phyloP scores from a whole-genome alignment of 441 rosid genomes.

The Dalechampia spathulata region DNA sequence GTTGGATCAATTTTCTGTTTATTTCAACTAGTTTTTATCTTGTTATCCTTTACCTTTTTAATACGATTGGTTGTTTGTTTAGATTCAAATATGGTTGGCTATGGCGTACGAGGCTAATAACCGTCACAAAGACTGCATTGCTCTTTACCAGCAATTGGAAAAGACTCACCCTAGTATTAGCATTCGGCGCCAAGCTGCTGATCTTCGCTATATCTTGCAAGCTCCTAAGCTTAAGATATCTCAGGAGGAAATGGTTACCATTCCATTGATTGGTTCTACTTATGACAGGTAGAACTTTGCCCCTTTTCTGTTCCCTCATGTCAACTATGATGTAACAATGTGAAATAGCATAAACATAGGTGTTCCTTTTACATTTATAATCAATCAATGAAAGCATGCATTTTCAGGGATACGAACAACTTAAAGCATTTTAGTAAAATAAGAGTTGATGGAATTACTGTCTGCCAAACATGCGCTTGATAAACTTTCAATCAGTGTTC shows the following conservation, averaged over 20 bases:
- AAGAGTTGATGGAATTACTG: neutral
- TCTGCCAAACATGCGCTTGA: neutral
- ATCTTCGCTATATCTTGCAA: slow-evolving; percentile 81
- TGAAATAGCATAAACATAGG: neutral
- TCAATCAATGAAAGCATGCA: no score
- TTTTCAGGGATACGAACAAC: neutral
- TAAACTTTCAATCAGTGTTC: neutral
- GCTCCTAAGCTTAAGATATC: slow-evolving; percentile 94
- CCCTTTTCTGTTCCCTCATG: neutral
- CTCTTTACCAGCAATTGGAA: slow-evolving; percentile 82
- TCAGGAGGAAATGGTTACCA: slow-evolving; percentile 90
- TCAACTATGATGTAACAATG: no score
- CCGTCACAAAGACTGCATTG: slow-evolving; percentile 82
- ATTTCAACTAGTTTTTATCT: neutral
- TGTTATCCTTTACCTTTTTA: neutral
- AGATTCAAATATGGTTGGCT: slow-evolving; percentile 98
- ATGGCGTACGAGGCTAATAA: slow-evolving; percentile 98
- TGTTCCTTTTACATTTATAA: no score
- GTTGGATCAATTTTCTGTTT: slow-evolving; percentile 33
- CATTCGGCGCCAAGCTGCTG: slow-evolving; percentile 92
- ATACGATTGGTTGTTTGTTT: slow-evolving; percentile 11
- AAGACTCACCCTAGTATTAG: slow-evolving; percentile 61
- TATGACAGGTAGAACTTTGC: slow-evolving; percentile 55
- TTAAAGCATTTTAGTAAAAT: neutral
- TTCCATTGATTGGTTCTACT: slow-evolving; percentile 75